phyloP scores from a whole-genome alignment of 1,284 basidiomycete genomes.

The Cerioporus squamosus region DNA sequence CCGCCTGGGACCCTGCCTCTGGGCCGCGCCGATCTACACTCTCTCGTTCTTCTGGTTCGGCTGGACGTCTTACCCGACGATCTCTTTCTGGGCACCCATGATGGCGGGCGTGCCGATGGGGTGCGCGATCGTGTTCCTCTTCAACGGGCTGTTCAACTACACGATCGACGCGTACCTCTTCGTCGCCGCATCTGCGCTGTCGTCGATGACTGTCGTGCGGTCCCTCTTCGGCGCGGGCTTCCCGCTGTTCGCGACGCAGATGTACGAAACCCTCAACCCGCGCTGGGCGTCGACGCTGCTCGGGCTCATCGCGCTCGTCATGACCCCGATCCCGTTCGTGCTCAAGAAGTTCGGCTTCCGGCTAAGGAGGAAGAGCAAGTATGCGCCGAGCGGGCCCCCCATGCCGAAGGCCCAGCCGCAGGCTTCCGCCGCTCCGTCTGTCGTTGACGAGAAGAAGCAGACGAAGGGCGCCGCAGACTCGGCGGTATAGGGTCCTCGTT shows the following conservation, averaged over 20 bases:
- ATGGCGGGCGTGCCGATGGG: conserved; percentile 35
- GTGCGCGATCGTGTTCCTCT: conserved; percentile 35
- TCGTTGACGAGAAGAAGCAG: no score
- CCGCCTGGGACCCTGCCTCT: conserved; percentile 46
- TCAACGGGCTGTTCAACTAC: conserved; percentile 42
- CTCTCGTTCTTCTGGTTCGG: conserved; percentile 50
- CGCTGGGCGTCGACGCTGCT: conserved; percentile 41
- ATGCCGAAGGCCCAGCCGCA: no score
- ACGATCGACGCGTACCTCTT: conserved; percentile 44
- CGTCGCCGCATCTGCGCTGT: conserved; percentile 44
- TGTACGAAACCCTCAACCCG: conserved; percentile 40
- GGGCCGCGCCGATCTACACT: conserved; percentile 46
- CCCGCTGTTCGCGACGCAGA: conserved; percentile 43
- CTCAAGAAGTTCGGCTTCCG: conserved; percentile 29
- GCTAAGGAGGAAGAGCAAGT: conserved; percentile 36
- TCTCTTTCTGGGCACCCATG: conserved; percentile 39
- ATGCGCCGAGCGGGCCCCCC: conserved; percentile 22
- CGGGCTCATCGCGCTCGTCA: conserved; percentile 35
- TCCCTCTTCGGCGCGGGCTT: conserved; percentile 42
- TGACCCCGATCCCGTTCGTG: conserved; percentile 42
- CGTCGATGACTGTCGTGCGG: conserved; percentile 41
- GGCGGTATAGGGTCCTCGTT: no score
- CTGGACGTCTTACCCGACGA: conserved; percentile 44
- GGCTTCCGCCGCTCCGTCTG: no score
- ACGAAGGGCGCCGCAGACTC: no score